Evolutionary conservation across 164 flowering plant species (phyloP).

Genomic region (Pachysandra terminalis): DNA sequence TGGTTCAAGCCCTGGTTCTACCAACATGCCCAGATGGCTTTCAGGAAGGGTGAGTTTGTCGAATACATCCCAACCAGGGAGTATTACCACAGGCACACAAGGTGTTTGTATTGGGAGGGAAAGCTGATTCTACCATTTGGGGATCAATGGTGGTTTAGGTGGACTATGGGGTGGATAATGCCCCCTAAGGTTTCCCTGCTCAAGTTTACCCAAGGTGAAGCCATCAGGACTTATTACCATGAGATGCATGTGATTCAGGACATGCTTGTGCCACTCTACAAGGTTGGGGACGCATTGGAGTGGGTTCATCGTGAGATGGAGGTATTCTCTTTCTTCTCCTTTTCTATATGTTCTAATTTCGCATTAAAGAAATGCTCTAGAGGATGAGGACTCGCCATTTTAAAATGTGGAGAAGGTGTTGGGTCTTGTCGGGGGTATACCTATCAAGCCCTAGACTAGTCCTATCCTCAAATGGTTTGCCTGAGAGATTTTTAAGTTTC

Average conservation of each 20-base stretch:
- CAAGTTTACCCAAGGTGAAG: conserved; percentile 97
- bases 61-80: conserved; percentile 98
- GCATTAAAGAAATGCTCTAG: conserved; percentile 4
- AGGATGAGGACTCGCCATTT: too few species aligned
- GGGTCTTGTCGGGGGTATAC: too few species aligned
- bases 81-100: conserved; percentile 95
- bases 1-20: conserved; percentile 99
- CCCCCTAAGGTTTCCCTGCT: conserved; percentile 98
- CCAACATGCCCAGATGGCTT: conserved; percentile 83
- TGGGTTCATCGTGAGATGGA: conserved; percentile 89
- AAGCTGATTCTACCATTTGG: conserved; percentile 96
- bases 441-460: too few species aligned
- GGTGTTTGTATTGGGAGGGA: conserved; percentile 99
- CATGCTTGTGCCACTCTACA: conserved; percentile 97
- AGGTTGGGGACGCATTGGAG: conserved; percentile 94
- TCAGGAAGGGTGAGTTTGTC: conserved; percentile 90
- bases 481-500: too few species aligned
- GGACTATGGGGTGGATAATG: conserved; percentile 91
- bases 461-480: too few species aligned
- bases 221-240: conserved; percentile 95
- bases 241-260: conserved; percentile 99
- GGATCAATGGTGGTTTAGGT: conserved; percentile 96
- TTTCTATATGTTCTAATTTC: background rate
- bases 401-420: too few species aligned
- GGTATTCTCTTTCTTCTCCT: conserved; percentile 37